Percentiles rank a stretch among this genome's conserved stretches.
Conservation (phyloP, 2,329 filamentous ascomycete species). For the Arthroderma sp. region DNA sequence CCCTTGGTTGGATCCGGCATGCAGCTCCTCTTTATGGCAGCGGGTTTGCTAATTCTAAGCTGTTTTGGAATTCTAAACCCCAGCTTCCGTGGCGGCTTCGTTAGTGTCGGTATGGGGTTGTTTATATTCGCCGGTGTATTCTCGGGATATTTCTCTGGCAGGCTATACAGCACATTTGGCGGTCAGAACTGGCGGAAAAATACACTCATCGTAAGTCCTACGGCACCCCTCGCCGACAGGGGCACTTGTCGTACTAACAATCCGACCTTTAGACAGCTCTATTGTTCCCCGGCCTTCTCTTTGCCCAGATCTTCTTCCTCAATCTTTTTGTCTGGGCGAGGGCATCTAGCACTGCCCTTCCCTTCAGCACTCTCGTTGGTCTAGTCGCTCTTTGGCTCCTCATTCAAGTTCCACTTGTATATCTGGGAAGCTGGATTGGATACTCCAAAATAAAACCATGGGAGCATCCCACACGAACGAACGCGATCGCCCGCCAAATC, state of each 20-base stretch:
- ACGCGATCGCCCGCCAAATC: conserved; percentile 56
- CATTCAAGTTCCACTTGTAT: conserved; percentile 74
- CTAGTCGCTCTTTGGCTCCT: conserved; percentile 69
- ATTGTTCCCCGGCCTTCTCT: conserved; percentile 66
- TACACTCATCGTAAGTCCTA: conserved; percentile 43
- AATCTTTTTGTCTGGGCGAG: conserved; percentile 88
- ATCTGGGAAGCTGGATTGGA: conserved; percentile 65
- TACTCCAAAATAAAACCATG: conserved; percentile 55
- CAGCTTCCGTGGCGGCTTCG: conserved; percentile 78
- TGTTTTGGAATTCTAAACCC: conserved; percentile 70
- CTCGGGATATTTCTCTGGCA: conserved; percentile 75
- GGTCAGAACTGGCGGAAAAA: conserved; percentile 64
- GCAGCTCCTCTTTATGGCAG: conserved; percentile 71
- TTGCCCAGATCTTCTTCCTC: conserved; percentile 61
- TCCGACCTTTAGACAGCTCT: conserved; percentile 45
- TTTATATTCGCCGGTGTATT: conserved; percentile 75
- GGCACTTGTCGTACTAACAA: no score
- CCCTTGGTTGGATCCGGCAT: conserved; percentile 74
- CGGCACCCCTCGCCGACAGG: not conserved
- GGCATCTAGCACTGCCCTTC: conserved; percentile 74
- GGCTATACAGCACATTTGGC: conserved; percentile 72
- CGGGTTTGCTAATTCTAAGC: conserved; percentile 58
- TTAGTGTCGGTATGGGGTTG: conserved; percentile 68
- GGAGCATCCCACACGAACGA: conserved; percentile 72
- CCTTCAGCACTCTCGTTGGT: conserved; percentile 63